Conservation (phyloP, 1,139 yeast genomes). For the Eremothecium gossypii region DNA sequence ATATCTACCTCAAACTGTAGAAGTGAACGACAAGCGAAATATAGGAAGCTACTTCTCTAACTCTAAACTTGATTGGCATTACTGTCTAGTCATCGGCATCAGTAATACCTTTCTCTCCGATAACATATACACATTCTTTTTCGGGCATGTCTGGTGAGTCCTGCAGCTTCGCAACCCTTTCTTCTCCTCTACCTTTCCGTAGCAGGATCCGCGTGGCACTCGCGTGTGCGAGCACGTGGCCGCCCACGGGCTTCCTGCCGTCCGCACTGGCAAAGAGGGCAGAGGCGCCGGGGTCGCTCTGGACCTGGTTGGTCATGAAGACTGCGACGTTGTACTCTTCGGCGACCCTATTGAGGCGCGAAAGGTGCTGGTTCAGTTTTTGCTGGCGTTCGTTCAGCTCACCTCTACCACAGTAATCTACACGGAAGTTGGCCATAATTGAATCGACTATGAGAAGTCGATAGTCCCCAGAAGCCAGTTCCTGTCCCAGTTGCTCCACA, state of each 20-base stretch:
- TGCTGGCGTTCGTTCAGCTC: conserved; percentile 55
- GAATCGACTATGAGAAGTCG: conserved; percentile 44
- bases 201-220: conserved; percentile 51
- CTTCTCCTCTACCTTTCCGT: conserved; percentile 57
- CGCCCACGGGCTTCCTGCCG: conserved; percentile 59
- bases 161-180: conserved; percentile 52
- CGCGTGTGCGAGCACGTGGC: conserved; percentile 56
- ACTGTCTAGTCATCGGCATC: conserved; percentile 34
- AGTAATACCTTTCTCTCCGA: conserved; percentile 44
- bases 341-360: conserved; percentile 42
- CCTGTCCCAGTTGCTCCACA: conserved; percentile 43
- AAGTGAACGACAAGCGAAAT: not conserved
- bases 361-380: conserved; percentile 48
- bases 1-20: not conserved
- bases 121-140: conserved; percentile 45
- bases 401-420: conserved; percentile 52
- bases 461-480: conserved; percentile 42
- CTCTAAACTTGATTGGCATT: not conserved
- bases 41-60: not conserved
- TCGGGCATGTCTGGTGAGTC: conserved; percentile 61
- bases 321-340: conserved; percentile 55
- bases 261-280: conserved; percentile 56
- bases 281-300: conserved; percentile 62
- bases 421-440: conserved; percentile 54
- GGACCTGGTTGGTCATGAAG: conserved; percentile 54